These are phyloP conservation scores for Cyberlindnera galapagoensis DNA, from an alignment of 805 yeast species.

Conservation along the genomic window DNA sequence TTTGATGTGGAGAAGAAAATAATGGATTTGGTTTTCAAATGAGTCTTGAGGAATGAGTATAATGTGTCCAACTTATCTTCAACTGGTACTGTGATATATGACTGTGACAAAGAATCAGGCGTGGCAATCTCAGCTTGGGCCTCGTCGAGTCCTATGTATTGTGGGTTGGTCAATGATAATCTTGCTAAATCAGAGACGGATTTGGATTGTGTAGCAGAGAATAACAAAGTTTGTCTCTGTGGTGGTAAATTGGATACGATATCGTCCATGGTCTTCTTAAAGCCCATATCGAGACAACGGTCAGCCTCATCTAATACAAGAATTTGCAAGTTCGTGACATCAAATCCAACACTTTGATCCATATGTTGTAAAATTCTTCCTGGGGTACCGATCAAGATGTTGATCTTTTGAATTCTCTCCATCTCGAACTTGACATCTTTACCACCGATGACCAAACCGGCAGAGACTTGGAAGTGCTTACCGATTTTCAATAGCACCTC, in stretches of 20 bases:
- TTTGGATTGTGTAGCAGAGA: conserved; percentile 88
- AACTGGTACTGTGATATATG: conserved; percentile 62
- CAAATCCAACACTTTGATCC: conserved; percentile 51
- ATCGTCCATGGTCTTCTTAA: conserved; percentile 58
- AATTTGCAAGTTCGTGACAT: conserved; percentile 60
- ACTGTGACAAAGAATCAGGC: conserved; percentile 82
- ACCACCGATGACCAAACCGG: conserved; percentile 61
- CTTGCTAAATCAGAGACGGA: conserved; percentile 80
- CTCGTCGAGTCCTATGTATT: conserved; percentile 72
- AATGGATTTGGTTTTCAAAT: conserved; percentile 82
- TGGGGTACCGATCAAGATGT: conserved; percentile 85
- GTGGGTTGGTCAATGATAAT: conserved; percentile 91
- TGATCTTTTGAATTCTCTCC: conserved; percentile 59
- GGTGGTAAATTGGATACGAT: conserved; percentile 73
- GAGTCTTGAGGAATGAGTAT: conserved; percentile 60
- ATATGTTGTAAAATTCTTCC: conserved; percentile 82
- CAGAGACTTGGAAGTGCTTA: conserved; percentile 51
- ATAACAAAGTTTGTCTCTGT: conserved; percentile 87
- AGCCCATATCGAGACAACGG: conserved; percentile 73
- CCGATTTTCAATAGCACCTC: conserved; percentile 57
- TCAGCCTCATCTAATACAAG: conserved; percentile 93
- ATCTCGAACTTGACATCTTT: conserved; percentile 69
- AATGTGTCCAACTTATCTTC: conserved; percentile 80
- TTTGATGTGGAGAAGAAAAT: conserved; percentile 66
- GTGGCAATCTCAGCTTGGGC: conserved; percentile 62